These are phyloP conservation scores for Chaetomiaceae sp. DNA, from an alignment of 2,329 filamentous ascomycete genomes.

Conservation along the genomic window DNA sequence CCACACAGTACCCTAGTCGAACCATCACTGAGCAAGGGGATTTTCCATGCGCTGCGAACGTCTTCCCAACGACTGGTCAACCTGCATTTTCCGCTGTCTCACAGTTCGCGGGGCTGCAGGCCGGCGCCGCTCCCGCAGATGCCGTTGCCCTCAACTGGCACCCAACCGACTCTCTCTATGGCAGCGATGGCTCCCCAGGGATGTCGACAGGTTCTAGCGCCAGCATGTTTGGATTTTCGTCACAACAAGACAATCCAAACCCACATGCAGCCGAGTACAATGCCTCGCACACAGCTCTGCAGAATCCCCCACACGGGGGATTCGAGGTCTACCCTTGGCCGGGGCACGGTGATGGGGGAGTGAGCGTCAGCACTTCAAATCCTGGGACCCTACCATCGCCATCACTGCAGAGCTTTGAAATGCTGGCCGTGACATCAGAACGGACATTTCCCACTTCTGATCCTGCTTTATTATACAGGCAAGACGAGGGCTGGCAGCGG, in stretches of 20 bases:
- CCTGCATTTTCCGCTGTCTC: not conserved
- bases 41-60: not conserved
- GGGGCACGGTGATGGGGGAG: not conserved
- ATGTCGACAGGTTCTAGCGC: slow-evolving; percentile 6
- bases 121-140: not conserved
- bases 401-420: not conserved
- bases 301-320: not conserved
- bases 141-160: slow-evolving; percentile 1
- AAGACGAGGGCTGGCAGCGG: not conserved
- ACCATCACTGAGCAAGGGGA: slow-evolving; percentile 1
- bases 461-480: not conserved
- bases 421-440: not conserved
- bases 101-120: not conserved
- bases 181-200: slow-evolving; percentile 7
- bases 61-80: slow-evolving; percentile 1
- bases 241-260: slow-evolving; percentile 5
- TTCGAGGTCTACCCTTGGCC: slow-evolving; percentile 5
- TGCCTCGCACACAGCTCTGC: slow-evolving; percentile 8
- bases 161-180: not conserved
- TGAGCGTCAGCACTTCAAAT: slow-evolving; percentile 1
- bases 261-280: slow-evolving; percentile 8
- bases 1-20: slow-evolving; percentile 1
- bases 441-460: not conserved
- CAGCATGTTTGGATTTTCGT: slow-evolving; percentile 1
- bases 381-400: slow-evolving; percentile 1